Evolutionary conservation across 306 rosid species (phyloP).

Genomic region (Fragaria ananassa): DNA sequence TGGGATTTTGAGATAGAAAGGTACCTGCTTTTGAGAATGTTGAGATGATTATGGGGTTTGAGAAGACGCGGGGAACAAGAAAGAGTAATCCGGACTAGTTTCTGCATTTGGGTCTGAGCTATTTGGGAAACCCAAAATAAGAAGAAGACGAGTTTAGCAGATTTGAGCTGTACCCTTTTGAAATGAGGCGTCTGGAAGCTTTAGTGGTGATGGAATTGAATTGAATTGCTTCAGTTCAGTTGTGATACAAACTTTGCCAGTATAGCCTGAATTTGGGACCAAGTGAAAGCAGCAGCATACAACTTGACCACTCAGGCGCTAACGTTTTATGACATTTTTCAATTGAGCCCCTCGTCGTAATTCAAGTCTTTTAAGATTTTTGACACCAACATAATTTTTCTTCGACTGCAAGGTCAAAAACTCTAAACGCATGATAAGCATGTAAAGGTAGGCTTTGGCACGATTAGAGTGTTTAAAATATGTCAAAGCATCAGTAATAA

Average conservation of each 20-base stretch:
- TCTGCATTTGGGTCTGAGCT: constrained; percentile 15
- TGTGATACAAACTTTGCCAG: no score
- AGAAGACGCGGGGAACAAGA: constrained; percentile 28
- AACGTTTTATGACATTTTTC: background rate
- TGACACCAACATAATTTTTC: background rate
- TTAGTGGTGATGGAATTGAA: background rate
- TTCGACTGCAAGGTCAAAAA: no score
- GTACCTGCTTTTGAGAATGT: constrained; percentile 18
- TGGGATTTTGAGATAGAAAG: constrained; percentile 16
- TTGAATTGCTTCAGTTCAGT: background rate
- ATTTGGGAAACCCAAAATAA: background rate
- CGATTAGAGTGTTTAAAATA: no score
- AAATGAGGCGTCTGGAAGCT: background rate
- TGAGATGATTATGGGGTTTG: constrained; percentile 24
- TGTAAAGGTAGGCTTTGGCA: background rate
- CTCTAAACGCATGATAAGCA: background rate
- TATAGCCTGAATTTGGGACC: background rate
- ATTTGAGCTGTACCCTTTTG: background rate
- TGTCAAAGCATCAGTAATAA: background rate
- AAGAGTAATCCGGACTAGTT: constrained; percentile 32
- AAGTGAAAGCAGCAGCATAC: background rate
- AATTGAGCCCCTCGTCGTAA: background rate
- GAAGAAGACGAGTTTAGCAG: background rate
- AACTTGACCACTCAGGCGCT: background rate
- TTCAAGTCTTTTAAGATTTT: no score